These are phyloP conservation scores for Geranium rotundifolium DNA, from an alignment of 345 rosid genomes.

Conservation along the genomic window DNA sequence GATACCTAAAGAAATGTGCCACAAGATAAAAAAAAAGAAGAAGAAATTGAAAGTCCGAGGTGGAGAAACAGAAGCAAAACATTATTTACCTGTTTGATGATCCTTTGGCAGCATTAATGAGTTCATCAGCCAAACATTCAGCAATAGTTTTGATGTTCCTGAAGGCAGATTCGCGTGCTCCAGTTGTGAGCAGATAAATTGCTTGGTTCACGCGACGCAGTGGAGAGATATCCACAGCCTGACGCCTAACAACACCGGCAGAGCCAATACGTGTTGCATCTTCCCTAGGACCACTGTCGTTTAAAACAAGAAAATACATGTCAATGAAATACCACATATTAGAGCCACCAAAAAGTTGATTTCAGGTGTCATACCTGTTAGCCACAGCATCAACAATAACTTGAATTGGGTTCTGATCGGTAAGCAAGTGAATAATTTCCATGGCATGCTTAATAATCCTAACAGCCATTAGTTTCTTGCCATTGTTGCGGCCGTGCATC, in stretches of 20 bases:
- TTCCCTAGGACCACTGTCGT: conserved; percentile 78
- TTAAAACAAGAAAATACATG: too few relatives aligned
- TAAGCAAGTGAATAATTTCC: conserved; percentile 81
- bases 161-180: conserved; percentile 93
- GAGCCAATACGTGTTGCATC: conserved; percentile 97
- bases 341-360: background rate
- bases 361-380: conserved; percentile 43
- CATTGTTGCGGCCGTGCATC: conserved; percentile 96
- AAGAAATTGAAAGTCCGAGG: too few relatives aligned
- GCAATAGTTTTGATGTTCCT: conserved; percentile 89
- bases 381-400: conserved; percentile 80
- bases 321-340: background rate
- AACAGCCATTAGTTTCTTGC: conserved; percentile 86
- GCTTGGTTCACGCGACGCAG: conserved; percentile 88
- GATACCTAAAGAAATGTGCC: too few relatives aligned
- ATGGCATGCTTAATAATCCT: conserved; percentile 78
- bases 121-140: conserved; percentile 97
- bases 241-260: conserved; percentile 97
- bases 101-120: conserved; percentile 94
- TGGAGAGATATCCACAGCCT: conserved; percentile 97
- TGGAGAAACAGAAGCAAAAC: too few relatives aligned
- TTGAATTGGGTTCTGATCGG: conserved; percentile 83
- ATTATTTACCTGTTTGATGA: conserved; percentile 74
- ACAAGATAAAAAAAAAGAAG: too few relatives aligned
- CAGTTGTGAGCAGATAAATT: conserved; percentile 69